Evolutionary conservation across 2,329 filamentous ascomycete genomes (phyloP), one percentile per base, ranked within the genome.

Genomic region (Cercospora sp.): DNA sequence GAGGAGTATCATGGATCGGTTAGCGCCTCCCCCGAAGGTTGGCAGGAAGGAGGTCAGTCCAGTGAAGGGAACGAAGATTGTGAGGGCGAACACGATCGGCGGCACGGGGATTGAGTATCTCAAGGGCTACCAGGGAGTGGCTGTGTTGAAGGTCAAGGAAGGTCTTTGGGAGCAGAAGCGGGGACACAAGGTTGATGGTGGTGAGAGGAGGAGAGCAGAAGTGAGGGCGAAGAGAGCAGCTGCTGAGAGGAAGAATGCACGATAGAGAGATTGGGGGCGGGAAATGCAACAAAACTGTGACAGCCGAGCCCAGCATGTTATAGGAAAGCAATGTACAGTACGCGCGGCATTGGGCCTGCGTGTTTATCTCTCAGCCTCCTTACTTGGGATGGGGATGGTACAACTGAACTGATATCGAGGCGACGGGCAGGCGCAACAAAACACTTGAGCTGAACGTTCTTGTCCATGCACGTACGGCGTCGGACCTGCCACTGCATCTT

Each of bases 121-220:
- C 30, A 89, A 91, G 79, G 87, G 87, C 1, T 81, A 82, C 36
- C 79, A 82, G 67, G 86, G 87, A 1, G 89, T 87, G 8, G 91
- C 90, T 10, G 83, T 85, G 62, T 85, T 98, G 73, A 84, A 85
- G 70, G 86, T 92, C 23, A 88, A 89, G 66, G 94, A 97, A 79
- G 93, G 94, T 9, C 90, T 98, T 84, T 98, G 94, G 95, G 94
- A 98, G 83, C 85, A 93, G 75, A 90, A 87, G 78, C 87, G 90
- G 75, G 94, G 95, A 30, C 88, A 89, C 76, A 98, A 98, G 89
- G 90, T 99, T 73, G 94, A 98, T 81, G 95, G 95, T 77, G 95
- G 95, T 85, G 95, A 99, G 85, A 89, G 95, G 79, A 88, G 95
- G 80, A 89, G 87, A 79, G 91, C 91, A 16, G 90, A 96, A 82